Percentiles rank a stretch among this genome's conserved stretches.
Evolutionary conservation across 306 rosid genomes (phyloP).

Genomic region (Quercus robur): DNA sequence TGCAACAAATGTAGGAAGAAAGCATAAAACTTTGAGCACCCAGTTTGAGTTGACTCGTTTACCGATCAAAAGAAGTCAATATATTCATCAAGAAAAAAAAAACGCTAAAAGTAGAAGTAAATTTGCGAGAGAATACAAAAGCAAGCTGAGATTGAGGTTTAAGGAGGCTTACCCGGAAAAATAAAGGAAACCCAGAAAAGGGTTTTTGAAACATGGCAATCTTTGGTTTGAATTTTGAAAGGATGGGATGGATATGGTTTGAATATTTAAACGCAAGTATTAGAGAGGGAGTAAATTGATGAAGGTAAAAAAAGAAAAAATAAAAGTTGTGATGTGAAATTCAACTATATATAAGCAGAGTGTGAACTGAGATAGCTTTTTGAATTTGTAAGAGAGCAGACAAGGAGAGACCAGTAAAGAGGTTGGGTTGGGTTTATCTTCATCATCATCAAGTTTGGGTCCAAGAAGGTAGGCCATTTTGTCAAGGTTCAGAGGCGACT

Average conservation of each 20-base stretch:
- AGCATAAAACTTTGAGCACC: background rate
- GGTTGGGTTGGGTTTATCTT: no score
- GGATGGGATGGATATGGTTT: background rate
- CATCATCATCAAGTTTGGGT: conserved; percentile 6
- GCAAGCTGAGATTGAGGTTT: conserved; percentile 27
- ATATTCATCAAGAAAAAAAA: background rate
- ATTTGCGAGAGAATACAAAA: background rate
- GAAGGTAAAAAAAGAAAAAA: background rate
- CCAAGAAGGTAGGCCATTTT: conserved; percentile 32
- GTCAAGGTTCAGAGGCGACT: conserved; percentile 32
- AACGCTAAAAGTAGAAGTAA: background rate
- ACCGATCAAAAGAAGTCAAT: background rate
- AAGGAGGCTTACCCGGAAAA: background rate
- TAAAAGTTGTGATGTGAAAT: background rate
- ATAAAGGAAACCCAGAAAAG: background rate
- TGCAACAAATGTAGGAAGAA: background rate
- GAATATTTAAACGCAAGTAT: background rate
- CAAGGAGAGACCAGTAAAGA: background rate
- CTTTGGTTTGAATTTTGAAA: background rate
- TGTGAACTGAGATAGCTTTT: conserved; percentile 19
- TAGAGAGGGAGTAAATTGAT: background rate
- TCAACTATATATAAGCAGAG: background rate
- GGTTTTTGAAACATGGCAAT: conserved; percentile 15
- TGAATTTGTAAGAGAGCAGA: background rate
- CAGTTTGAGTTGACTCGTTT: conserved; percentile 19